These are phyloP conservation scores for Penicillium crystallinum DNA, from an alignment of 495 filamentous ascomycete genomes.

Conservation along the genomic window DNA sequence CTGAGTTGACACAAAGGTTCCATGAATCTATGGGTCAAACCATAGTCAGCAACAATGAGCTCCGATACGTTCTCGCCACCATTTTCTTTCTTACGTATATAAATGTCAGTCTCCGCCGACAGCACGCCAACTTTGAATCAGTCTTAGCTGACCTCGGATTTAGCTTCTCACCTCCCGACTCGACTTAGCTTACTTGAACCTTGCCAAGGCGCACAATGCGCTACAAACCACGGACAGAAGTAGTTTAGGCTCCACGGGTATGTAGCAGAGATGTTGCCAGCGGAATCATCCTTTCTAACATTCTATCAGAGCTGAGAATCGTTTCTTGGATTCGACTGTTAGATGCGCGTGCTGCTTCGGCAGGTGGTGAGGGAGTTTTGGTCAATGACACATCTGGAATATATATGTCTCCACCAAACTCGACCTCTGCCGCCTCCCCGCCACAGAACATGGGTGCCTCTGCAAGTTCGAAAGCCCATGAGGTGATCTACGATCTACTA, in stretches of 20 bases:
- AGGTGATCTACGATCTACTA: slow-evolving; percentile 22
- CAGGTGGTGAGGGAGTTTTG: slow-evolving; percentile 33
- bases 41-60: neutral
- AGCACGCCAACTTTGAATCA: neutral
- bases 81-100: neutral
- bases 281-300: neutral
- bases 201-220: slow-evolving; percentile 10
- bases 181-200: neutral
- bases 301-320: slow-evolving; percentile 18
- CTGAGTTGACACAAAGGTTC: neutral
- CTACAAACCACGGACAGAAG: slow-evolving; percentile 8
- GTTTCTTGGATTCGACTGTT: slow-evolving; percentile 35
- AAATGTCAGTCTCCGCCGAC: neutral
- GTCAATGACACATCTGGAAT: slow-evolving; percentile 22
- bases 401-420: neutral
- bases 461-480: slow-evolving; percentile 17
- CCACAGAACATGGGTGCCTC: slow-evolving; percentile 26
- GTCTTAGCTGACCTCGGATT: slow-evolving; percentile 2
- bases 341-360: slow-evolving; percentile 33
- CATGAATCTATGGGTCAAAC: neutral
- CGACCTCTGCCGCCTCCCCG: slow-evolving; percentile 12
- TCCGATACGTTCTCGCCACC: neutral
- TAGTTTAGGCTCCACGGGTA: slow-evolving; percentile 9
- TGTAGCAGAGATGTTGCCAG: neutral
- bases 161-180: neutral